Conservation (phyloP, 805 yeast species). For the Allodekkera sacchari region DNA sequence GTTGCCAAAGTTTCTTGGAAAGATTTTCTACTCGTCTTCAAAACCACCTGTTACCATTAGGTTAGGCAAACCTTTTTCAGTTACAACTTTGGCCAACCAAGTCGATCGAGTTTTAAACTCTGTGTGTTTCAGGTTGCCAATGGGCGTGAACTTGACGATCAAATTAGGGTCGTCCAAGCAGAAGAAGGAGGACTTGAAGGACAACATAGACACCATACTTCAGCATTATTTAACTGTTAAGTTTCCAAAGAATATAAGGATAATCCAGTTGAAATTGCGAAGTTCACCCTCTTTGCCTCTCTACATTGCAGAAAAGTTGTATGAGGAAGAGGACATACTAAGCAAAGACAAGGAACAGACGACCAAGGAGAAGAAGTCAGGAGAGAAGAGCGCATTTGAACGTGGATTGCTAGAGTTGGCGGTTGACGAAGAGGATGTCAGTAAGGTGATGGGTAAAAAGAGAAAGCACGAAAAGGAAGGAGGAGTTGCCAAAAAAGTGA, state of each 20-base stretch:
- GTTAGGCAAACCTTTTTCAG: constrained; percentile 21
- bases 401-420: constrained; percentile 75
- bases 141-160: constrained; percentile 60
- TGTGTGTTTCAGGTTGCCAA: constrained; percentile 58
- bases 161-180: constrained; percentile 53
- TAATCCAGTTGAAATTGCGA: constrained; percentile 55
- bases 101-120: constrained; percentile 50
- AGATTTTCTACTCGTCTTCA: constrained; percentile 53
- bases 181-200: constrained; percentile 41
- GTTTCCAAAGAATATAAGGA: constrained; percentile 43
- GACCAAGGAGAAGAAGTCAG: constrained; percentile 24
- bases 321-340: constrained; percentile 37
- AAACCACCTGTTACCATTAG: constrained; percentile 66
- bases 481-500: constrained; percentile 2
- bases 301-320: constrained; percentile 54
- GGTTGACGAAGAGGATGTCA: constrained; percentile 62
- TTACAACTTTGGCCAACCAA: constrained; percentile 46
- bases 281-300: constrained; percentile 81
- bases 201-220: constrained; percentile 52
- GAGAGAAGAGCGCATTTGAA: constrained; percentile 54
- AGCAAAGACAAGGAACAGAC: constrained; percentile 22
- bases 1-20: constrained; percentile 79
- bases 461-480: constrained; percentile 15
- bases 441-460: constrained; percentile 51
- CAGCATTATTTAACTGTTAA: constrained; percentile 32